These are phyloP conservation scores for Phanerochaete sordida DNA, from an alignment of 768 basidiomycete species.

Conservation along the genomic window DNA sequence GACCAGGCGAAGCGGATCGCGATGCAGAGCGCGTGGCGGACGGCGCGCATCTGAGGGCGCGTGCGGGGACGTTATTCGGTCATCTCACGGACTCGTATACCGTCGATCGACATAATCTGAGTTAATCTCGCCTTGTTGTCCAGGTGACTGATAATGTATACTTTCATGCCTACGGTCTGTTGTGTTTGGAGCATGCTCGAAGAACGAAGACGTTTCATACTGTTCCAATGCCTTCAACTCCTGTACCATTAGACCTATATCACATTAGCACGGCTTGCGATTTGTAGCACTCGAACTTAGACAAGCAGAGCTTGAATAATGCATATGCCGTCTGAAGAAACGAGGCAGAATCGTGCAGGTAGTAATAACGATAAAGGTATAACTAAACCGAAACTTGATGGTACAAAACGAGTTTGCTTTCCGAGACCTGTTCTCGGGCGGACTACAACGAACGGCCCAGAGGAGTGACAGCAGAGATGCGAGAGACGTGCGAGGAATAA, in stretches of 20 bases:
- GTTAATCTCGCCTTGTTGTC: slow-evolving; percentile 8
- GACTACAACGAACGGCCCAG: not conserved
- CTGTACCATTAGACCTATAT: not conserved
- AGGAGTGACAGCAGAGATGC: not conserved
- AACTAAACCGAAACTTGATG: not conserved
- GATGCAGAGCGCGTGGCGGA: slow-evolving; percentile 88
- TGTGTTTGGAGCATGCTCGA: not conserved
- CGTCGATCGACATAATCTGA: slow-evolving; percentile 2
- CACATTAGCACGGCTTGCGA: not conserved
- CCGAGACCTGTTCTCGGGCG: not conserved
- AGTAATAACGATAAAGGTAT: not conserved
- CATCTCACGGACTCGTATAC: slow-evolving; percentile 13
- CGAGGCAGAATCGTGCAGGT: not conserved
- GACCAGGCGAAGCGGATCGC: slow-evolving; percentile 91
- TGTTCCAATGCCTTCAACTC: not conserved
- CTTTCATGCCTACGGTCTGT: not conserved
- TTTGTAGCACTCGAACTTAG: not conserved
- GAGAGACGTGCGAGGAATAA: not conserved
- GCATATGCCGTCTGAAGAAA: no score
- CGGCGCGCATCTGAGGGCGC: slow-evolving; percentile 32
- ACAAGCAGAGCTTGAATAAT: not conserved
- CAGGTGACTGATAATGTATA: slow-evolving; percentile 10
- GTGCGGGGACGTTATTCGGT: not conserved
- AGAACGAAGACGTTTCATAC: not conserved
- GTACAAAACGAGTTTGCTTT: not conserved